A percentile compares a stretch with the other conserved stretches of the same genome.
These are phyloP conservation scores for Aphanomyces invadans DNA, from an alignment of 352 stramenopile species.

Conservation along the genomic window DNA sequence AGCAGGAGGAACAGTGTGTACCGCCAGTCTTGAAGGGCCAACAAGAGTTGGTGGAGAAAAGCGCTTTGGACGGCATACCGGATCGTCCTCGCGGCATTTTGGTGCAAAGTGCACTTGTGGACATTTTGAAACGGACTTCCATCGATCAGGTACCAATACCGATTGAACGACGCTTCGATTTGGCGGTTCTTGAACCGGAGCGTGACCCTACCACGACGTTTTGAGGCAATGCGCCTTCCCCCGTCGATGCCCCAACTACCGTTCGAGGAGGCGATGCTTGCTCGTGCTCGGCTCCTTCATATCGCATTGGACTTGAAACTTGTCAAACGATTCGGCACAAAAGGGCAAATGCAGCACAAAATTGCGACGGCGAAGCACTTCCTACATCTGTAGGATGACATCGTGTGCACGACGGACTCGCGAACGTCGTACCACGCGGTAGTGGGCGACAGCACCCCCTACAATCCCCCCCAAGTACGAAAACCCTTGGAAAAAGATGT, in stretches of 20 bases:
- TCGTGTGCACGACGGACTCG: neutral
- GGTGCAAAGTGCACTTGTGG: slow-evolving; percentile 24
- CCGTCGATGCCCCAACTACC: neutral
- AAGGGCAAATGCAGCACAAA: slow-evolving; percentile 38
- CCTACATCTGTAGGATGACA: slow-evolving; percentile 12
- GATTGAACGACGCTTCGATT: slow-evolving; percentile 39
- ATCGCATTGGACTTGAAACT: slow-evolving; percentile 22
- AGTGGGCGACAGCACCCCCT: slow-evolving; percentile 35
- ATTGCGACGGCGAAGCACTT: slow-evolving; percentile 35
- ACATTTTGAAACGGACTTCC: slow-evolving; percentile 34
- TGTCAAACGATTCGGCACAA: slow-evolving; percentile 3
- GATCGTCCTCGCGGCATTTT: slow-evolving; percentile 32
- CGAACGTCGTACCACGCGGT: slow-evolving; percentile 26
- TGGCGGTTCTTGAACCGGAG: slow-evolving; percentile 36
- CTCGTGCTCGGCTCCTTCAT: slow-evolving; percentile 33
- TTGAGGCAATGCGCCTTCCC: neutral
- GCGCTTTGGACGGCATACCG: slow-evolving; percentile 35
- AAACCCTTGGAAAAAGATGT: slow-evolving; percentile 36
- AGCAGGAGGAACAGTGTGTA: too few relatives aligned
- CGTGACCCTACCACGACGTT: neutral
- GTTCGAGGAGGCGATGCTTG: slow-evolving; percentile 33
- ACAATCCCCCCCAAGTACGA: slow-evolving; percentile 38
- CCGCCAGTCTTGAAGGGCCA: slow-evolving; percentile 37
- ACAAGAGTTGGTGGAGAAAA: slow-evolving; percentile 35
- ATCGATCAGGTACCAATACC: slow-evolving; percentile 42